Evolutionary conservation across 352 stramenopile genomes (phyloP).

Genomic region (Globisporangium barbulae): DNA sequence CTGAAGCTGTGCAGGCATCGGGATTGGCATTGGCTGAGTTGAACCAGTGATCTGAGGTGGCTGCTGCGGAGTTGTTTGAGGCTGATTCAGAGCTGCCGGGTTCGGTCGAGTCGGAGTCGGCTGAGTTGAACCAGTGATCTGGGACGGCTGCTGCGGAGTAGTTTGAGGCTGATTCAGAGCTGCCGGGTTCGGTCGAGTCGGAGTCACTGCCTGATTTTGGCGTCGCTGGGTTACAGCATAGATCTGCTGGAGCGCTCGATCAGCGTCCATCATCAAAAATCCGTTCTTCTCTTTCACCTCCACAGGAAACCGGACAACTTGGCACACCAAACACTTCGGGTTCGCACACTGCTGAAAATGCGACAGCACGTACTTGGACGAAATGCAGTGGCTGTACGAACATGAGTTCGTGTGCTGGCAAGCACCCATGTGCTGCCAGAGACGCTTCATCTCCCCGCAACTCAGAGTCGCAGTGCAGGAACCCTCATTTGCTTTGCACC

Average conservation of each 20-base stretch:
- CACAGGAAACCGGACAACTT: constrained; percentile 96
- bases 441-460: constrained; percentile 97
- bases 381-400: constrained; percentile 97
- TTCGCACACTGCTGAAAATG: constrained; percentile 99
- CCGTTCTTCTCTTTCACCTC: constrained; percentile 92
- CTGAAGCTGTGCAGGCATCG: constrained; percentile 26
- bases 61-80: constrained; percentile 18
- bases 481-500: constrained; percentile 94
- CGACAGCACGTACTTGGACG: constrained; percentile 97
- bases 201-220: constrained; percentile 19
- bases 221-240: constrained; percentile 64
- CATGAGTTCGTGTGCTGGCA: constrained; percentile 97
- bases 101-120: constrained; percentile 22
- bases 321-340: constrained; percentile 96
- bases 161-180: constrained; percentile 17
- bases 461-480: constrained; percentile 94
- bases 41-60: constrained; percentile 22
- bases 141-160: constrained; percentile 21
- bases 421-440: constrained; percentile 98
- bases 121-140: constrained; percentile 19
- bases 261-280: constrained; percentile 76
- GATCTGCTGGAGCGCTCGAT: constrained; percentile 76
- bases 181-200: constrained; percentile 18
- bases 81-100: constrained; percentile 16
- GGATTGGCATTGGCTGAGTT: constrained; percentile 22